Conservation (phyloP, 1,139 yeast species). For the Meyerozyma elateridarum region DNA sequence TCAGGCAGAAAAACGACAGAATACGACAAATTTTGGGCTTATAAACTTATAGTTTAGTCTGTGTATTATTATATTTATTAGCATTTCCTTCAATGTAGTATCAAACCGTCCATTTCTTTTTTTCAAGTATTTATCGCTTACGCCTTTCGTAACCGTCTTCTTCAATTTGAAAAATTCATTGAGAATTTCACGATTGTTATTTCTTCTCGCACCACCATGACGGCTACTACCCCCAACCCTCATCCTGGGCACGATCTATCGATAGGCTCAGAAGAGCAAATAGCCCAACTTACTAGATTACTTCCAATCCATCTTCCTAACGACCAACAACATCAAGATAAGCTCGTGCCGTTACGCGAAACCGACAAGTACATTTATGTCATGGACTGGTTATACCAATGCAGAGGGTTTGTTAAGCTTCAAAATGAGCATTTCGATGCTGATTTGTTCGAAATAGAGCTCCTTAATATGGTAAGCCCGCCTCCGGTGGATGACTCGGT, state of each 20-base stretch:
- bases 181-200: no score
- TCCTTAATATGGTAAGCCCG: conserved; percentile 35
- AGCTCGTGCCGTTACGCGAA: conserved; percentile 19
- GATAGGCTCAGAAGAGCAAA: conserved; percentile 27
- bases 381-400: conserved; percentile 47
- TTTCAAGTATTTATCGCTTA: no score
- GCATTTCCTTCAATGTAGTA: no score
- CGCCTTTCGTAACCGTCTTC: no score
- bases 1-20: conserved; percentile 31
- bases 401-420: conserved; percentile 40
- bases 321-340: conserved; percentile 13
- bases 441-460: conserved; percentile 52
- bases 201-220: background rate
- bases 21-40: conserved; percentile 17
- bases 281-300: conserved; percentile 22
- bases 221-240: no score
- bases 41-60: no score
- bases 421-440: conserved; percentile 47
- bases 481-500: conserved; percentile 31
- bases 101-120: no score
- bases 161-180: no score
- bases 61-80: no score
- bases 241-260: conserved; percentile 22
- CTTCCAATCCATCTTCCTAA: conserved; percentile 28
- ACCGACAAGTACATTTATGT: conserved; percentile 39